These are phyloP conservation scores for Neurospora tetrasperma DNA, from an alignment of 495 filamentous ascomycete species.

Conservation along the genomic window DNA sequence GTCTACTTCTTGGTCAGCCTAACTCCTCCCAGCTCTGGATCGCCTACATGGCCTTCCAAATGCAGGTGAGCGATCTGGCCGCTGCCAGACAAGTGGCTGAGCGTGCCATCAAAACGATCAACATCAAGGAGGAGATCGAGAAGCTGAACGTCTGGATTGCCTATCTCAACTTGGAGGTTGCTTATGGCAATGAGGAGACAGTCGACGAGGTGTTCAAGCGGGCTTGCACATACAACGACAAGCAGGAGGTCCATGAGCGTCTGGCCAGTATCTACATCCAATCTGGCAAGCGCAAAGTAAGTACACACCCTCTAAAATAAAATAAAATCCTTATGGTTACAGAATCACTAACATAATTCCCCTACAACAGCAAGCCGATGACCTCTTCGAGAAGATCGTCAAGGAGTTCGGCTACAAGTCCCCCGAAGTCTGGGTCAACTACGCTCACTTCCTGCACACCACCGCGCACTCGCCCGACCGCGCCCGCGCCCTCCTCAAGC, in stretches of 20 bases:
- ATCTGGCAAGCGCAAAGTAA: slow-evolving; percentile 63
- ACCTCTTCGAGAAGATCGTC: slow-evolving; percentile 71
- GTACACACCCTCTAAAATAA: slow-evolving; percentile 6
- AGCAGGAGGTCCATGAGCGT: slow-evolving; percentile 79
- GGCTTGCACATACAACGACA: slow-evolving; percentile 88
- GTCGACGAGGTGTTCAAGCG: slow-evolving; percentile 82
- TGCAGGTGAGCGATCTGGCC: slow-evolving; percentile 76
- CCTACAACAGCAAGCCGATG: slow-evolving; percentile 65
- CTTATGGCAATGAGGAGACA: slow-evolving; percentile 77
- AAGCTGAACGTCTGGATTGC: slow-evolving; percentile 94
- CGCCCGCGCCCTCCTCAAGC: slow-evolving; percentile 69
- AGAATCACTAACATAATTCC: slow-evolving; percentile 26
- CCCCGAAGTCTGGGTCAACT: slow-evolving; percentile 81
- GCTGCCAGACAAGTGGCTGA: slow-evolving; percentile 82
- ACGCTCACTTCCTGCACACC: slow-evolving; percentile 82
- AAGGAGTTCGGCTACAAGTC: slow-evolving; percentile 78
- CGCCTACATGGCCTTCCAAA: slow-evolving; percentile 92
- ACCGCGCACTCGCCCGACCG: slow-evolving; percentile 55
- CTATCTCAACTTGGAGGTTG: slow-evolving; percentile 85
- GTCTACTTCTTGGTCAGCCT: slow-evolving; percentile 81
- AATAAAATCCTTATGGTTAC: neutral
- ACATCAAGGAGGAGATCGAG: slow-evolving; percentile 75
- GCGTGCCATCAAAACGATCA: slow-evolving; percentile 79
- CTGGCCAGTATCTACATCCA: slow-evolving; percentile 91
- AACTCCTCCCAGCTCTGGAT: slow-evolving; percentile 87